Base-by-base conservation (phyloP, 352 stramenopile species). In the Phytophthora pini region DNA sequence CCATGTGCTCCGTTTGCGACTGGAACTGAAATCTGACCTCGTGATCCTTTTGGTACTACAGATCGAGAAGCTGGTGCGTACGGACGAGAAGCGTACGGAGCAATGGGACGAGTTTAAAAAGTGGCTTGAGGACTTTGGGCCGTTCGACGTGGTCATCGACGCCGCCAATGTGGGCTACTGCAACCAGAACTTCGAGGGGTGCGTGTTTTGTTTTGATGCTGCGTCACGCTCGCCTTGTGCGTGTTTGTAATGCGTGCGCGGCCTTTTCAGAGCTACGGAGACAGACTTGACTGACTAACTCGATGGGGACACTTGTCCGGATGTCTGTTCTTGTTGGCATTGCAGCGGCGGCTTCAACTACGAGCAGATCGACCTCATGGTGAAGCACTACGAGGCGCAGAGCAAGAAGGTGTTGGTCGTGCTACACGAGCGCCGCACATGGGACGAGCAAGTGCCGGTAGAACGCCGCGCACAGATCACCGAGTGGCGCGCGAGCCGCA, bases 101-200 rank as follows among this genome's bases (percentile, higher is more conserved):
- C 85, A 96, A 67, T 97, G 90, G 88, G 72, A 76, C 20, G 83
- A 68, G 27, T 97, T 96, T 62, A 95, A 95, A 74, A 41, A 65
- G 49, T 97, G 87, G 82, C 70, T 97, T 31, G 56, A 75, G 27
- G 59, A 69, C 38, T 77, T 87, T 27, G 89, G 84, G 2, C 84
- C 84, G 7, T 97, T 95, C 52, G 93, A 99, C 70, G 83, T 98
- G 24, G 74, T 99, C 22, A 89, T 99, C 46, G 98, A 99, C 76
- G 97, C 96, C 12, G 98, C 98, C 20, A 99, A 99, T 76, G 92
- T 99, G 31, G 98, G 96, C 4, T 99, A 99, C 74, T 99, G 93
- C 74, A 95, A 98, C 77, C 86, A 98, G 76, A 99, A 99, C 79
- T 99, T 97, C 75, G 73, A 82, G n/a, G 88, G 86, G 88, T 93